Evolutionary conservation across 2,329 filamentous ascomycete genomes (phyloP).

Genomic region (Fusarium sacchari): DNA sequence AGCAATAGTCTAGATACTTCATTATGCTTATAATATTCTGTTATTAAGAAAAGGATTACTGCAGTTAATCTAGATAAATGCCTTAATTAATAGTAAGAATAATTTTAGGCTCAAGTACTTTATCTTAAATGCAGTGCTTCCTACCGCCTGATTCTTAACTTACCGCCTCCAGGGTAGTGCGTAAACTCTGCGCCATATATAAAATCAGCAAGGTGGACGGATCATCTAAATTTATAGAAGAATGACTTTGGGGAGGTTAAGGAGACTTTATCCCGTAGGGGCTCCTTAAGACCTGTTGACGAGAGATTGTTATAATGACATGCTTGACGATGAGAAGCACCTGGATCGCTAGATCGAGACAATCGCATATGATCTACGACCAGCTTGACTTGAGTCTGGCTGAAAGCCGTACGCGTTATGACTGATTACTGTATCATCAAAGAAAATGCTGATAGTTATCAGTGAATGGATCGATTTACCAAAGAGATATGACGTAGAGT

Average conservation of each 20-base stretch:
- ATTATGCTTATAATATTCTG: accelerated
- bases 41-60: background rate
- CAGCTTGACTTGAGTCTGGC: no score
- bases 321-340: background rate
- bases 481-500: no score
- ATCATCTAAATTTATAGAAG: accelerated
- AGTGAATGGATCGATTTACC: no score
- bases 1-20: background rate
- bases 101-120: accelerated
- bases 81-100: accelerated
- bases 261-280: no score
- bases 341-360: no score
- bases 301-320: background rate
- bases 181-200: accelerated
- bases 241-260: background rate
- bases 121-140: background rate
- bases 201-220: background rate
- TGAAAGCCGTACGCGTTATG: no score
- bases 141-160: background rate
- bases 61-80: background rate
- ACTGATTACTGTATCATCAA: no score
- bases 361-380: accelerated
- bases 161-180: background rate
- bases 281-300: no score
- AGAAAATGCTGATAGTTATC: no score